These are phyloP conservation scores for Capsella rubella DNA, from an alignment of 441 rosid species.

Conservation along the genomic window DNA sequence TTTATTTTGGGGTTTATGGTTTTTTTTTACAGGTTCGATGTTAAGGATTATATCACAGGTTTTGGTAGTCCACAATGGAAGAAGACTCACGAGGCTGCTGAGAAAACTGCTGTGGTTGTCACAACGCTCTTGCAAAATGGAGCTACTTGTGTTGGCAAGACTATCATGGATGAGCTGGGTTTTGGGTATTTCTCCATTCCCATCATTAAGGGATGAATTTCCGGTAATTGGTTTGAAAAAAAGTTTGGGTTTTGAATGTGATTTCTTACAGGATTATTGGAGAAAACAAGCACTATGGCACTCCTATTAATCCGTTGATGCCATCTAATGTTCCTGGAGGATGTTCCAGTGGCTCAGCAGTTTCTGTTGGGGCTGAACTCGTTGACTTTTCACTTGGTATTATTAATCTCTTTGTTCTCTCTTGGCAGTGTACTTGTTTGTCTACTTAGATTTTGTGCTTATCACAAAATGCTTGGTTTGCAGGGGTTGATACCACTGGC, in stretches of 20 bases:
- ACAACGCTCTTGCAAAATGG: slow-evolving; percentile 78
- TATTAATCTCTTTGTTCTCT: slow-evolving; percentile 19
- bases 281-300: slow-evolving; percentile 85
- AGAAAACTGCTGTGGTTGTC: slow-evolving; percentile 74
- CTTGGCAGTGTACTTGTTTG: not conserved
- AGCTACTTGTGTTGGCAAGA: slow-evolving; percentile 93
- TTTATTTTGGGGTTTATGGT: not conserved
- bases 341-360: slow-evolving; percentile 95
- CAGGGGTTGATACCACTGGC: slow-evolving; percentile 92
- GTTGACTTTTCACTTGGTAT: slow-evolving; percentile 94
- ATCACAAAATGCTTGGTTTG: slow-evolving; percentile 29
- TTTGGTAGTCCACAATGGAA: slow-evolving; percentile 90
- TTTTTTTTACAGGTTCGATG: slow-evolving; percentile 67
- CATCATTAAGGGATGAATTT: slow-evolving; percentile 7
- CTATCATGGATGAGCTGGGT: slow-evolving; percentile 84
- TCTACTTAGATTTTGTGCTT: not conserved
- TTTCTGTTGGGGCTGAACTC: slow-evolving; percentile 83
- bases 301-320: slow-evolving; percentile 76
- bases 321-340: slow-evolving; percentile 85
- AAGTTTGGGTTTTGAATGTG: slow-evolving; percentile 14
- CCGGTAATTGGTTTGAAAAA: not conserved
- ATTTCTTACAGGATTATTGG: slow-evolving; percentile 64
- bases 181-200: slow-evolving; percentile 60
- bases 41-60: slow-evolving; percentile 77
- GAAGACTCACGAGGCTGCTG: slow-evolving; percentile 77